Base-by-base conservation (phyloP, 2,329 filamentous ascomycete genomes). In the Tolypocladium ophioglossoides region DNA sequence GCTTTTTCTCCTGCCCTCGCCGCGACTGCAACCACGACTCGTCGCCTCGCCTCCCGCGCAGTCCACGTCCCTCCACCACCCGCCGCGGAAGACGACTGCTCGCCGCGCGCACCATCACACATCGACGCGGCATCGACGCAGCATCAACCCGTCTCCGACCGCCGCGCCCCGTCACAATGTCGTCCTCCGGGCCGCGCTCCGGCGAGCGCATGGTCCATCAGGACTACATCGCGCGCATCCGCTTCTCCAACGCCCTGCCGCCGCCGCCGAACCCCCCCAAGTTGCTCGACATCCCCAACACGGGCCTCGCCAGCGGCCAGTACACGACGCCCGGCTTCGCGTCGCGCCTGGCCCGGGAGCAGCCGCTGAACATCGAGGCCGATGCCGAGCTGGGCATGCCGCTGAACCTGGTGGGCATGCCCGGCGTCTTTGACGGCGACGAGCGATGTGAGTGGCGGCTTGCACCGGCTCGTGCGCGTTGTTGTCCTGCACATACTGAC, bases 361-460 rank as follows among this genome's bases (percentile, higher is more conserved):
- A 97, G 74, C 89, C 92, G 52, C 78, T 96, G 50, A 97, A 96
- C 67, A 94, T 99, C 57, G 94, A 99, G 72, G 91, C 91, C 34
- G 94, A 99, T 80, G 94, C 91, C 10, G 94, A 99, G 75, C 81
- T 97, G 62, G 94, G 94, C 55, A 97, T 99, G 94, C 91, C 91
- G 56, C 84, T 99, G 67, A 92, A 97, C 69, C 74, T 99, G 62
- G 87, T 97, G 55, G 94, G 94, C 64, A 89, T 97, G 74, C 92
- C 92, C 8, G 91, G 91, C 34, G 85, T 97, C 55, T 96, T 97
- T 66, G 86, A 97, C 64, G 92, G 91, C 55, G 91, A 97, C 69
- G 92, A 97, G 76, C 87, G 87, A 73, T 90, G 91, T 96, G 78
- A 69, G 66, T 62, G 38, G 41, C n/a, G 47, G 8, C 38, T 20